Evolutionary conservation across 805 yeast species (phyloP).

Genomic region (Tetrapisispora iriomotensis): DNA sequence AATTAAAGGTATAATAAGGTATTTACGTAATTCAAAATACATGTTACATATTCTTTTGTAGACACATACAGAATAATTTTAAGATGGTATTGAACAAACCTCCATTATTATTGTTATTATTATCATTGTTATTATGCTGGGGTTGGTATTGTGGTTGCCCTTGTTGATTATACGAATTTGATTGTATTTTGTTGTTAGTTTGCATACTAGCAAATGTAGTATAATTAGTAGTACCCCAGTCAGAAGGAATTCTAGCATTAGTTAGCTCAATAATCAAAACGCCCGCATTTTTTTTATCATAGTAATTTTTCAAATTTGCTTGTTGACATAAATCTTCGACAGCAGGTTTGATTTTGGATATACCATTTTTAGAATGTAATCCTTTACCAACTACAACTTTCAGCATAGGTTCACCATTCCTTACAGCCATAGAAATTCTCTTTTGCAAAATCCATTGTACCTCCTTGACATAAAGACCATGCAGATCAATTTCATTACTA

Average conservation of each 20-base stretch:
- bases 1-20: no score
- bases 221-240: conserved; percentile 20
- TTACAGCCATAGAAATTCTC: conserved; percentile 57
- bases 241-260: conserved; percentile 36
- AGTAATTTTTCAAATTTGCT: conserved; percentile 46
- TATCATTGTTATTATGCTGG: conserved; percentile 16
- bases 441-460: conserved; percentile 69
- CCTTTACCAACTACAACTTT: conserved; percentile 93
- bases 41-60: conserved; percentile 17
- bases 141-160: conserved; percentile 23
- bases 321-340: conserved; percentile 67
- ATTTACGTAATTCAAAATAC: not conserved
- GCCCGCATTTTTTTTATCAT: conserved; percentile 70
- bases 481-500: conserved; percentile 81
- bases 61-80: conserved; percentile 29
- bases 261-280: conserved; percentile 62
- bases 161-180: conserved; percentile 8
- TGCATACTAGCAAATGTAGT: not conserved
- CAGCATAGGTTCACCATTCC: conserved; percentile 48
- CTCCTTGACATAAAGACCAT: conserved; percentile 84
- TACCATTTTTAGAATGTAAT: conserved; percentile 66
- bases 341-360: conserved; percentile 86
- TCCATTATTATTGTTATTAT: conserved; percentile 9
- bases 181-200: conserved; percentile 1
- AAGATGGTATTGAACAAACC: conserved; percentile 21